Evolutionary conservation across 306 rosid genomes (phyloP).

Genomic region (Acacia melanoxylon): DNA sequence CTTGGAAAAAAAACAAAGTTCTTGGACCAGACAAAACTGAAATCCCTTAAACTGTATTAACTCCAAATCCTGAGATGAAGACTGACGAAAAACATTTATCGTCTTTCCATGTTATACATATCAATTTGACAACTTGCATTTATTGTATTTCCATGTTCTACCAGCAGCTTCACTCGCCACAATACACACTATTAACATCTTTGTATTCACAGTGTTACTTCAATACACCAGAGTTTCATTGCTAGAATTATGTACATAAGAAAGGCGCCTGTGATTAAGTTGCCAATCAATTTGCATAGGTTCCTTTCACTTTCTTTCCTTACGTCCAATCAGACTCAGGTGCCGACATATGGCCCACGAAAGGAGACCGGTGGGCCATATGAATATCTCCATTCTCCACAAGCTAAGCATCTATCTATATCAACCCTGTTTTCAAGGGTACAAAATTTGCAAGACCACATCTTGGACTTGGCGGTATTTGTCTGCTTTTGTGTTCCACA

Average conservation of each 20-base stretch:
- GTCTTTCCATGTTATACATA: neutral
- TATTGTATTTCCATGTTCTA: neutral
- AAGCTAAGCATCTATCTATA: conserved; percentile 54
- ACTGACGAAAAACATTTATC: neutral
- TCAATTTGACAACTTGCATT: neutral
- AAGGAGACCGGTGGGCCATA: conserved; percentile 46
- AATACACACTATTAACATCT: neutral
- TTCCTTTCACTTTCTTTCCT: neutral
- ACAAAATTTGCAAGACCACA: conserved; percentile 69
- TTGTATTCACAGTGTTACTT: neutral
- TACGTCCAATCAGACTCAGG: conserved; percentile 9
- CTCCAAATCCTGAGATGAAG: neutral
- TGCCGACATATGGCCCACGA: conserved; percentile 40
- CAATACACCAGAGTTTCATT: neutral
- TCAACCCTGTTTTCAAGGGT: conserved; percentile 49
- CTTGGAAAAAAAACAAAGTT: too few species aligned
- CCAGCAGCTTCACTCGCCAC: neutral
- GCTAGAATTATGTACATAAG: neutral
- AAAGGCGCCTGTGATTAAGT: neutral
- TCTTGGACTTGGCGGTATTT: conserved; percentile 27
- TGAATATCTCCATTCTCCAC: conserved; percentile 64
- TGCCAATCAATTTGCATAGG: neutral
- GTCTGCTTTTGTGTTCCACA: conserved; percentile 39
- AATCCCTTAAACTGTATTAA: neutral
- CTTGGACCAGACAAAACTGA: neutral